Conservation (phyloP, 768 basidiomycete species). For the Ramaria sp. region DNA sequence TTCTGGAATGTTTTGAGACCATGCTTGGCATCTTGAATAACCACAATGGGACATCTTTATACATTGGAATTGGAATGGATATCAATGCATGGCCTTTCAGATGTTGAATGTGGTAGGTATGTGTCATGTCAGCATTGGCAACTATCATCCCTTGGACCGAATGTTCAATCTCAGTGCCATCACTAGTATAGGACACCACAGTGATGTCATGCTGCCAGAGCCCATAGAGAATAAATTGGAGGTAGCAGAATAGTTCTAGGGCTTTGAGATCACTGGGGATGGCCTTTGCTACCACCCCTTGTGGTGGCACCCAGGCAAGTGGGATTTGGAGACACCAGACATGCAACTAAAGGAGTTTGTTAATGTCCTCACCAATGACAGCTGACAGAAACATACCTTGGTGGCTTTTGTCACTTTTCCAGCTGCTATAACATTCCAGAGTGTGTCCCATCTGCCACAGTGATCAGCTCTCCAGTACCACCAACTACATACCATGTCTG, state of each 20-base stretch:
- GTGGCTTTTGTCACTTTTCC: conserved; percentile 13
- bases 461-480: conserved; percentile 12
- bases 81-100: conserved; percentile 7
- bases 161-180: conserved; percentile 26
- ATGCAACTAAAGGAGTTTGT: no score
- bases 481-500: conserved; percentile 20
- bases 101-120: neutral
- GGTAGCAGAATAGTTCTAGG: conserved; percentile 11
- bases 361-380: no score
- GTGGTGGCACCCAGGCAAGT: conserved; percentile 22
- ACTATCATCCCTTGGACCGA: conserved; percentile 16
- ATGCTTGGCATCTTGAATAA: conserved; percentile 29
- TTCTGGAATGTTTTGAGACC: conserved; percentile 25
- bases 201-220: conserved; percentile 16
- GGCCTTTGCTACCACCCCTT: conserved; percentile 26
- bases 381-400: conserved; percentile 12
- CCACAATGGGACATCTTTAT: conserved; percentile 16
- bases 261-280: conserved; percentile 16
- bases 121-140: neutral
- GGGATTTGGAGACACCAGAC: conserved; percentile 25
- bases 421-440: conserved; percentile 11
- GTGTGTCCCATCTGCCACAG: conserved; percentile 15
- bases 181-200: conserved; percentile 23
- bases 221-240: conserved; percentile 16
- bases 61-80: conserved; percentile 9